Evolutionary conservation across 2,329 filamentous ascomycete species (phyloP).

Genomic region (Kalaharituber pfeilii): DNA sequence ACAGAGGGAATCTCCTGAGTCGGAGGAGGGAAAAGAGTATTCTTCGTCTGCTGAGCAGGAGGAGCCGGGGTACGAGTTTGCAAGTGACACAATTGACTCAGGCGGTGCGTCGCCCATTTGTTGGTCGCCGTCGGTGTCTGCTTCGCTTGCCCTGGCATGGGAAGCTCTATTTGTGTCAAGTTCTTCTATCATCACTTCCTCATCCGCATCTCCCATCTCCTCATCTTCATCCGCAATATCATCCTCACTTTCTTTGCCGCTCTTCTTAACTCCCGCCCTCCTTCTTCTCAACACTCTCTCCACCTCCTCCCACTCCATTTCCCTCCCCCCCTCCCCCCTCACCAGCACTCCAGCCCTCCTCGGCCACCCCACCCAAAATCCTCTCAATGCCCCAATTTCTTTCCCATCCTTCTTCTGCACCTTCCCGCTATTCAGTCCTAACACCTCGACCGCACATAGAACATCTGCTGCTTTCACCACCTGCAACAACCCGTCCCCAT

Average conservation of each 20-base stretch:
- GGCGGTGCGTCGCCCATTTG: neutral
- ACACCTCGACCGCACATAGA: neutral
- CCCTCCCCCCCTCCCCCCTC: neutral
- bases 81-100: no score
- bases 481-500: neutral
- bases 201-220: neutral
- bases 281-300: no score
- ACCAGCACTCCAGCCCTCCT: neutral
- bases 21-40: neutral
- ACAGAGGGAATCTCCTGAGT: neutral
- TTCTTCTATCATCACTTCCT: neutral
- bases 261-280: neutral
- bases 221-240: neutral
- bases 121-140: neutral
- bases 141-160: neutral
- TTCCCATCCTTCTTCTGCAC: neutral
- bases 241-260: neutral
- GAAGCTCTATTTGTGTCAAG: neutral
- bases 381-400: neutral
- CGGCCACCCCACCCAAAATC: neutral
- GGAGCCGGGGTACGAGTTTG: neutral
- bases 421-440: neutral
- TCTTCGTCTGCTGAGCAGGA: neutral
- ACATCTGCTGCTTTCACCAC: neutral
- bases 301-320: neutral